A percentile compares a stretch with the other conserved stretches of the same genome.
Conservation (phyloP, 257 asterid genomes). For the Petrea volubilis region DNA sequence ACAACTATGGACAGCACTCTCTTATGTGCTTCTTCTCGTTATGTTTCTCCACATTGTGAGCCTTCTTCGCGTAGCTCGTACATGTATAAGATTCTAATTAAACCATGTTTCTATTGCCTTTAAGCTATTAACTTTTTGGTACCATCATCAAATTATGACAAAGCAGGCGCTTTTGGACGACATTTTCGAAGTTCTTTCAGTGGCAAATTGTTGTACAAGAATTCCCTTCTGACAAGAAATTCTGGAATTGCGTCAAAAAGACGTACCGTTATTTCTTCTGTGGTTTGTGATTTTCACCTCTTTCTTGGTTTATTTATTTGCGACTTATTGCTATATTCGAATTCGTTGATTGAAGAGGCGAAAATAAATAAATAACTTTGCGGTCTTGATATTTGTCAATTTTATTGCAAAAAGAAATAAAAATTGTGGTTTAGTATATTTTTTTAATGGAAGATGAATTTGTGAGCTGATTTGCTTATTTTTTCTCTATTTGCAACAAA, state of each 20-base stretch:
- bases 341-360: not conserved
- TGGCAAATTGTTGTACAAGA: slow-evolving; percentile 35
- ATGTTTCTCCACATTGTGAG: slow-evolving; percentile 47
- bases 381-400: not conserved
- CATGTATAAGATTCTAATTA: not conserved
- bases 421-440: not conserved
- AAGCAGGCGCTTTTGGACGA: slow-evolving; percentile 27
- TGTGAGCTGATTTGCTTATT: too few species aligned
- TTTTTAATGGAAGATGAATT: too few species aligned
- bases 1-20: slow-evolving; percentile 53
- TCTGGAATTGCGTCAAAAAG: slow-evolving; percentile 26
- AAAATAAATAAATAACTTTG: not conserved
- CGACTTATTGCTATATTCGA: not conserved
- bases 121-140: not conserved
- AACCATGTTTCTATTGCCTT: not conserved
- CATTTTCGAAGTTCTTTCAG: slow-evolving; percentile 40
- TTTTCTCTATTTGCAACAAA: too few species aligned
- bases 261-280: slow-evolving; percentile 46
- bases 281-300: slow-evolving; percentile 40
- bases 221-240: slow-evolving; percentile 27
- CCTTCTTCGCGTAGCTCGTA: not conserved
- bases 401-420: too few species aligned
- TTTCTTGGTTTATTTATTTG: not conserved
- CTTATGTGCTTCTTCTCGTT: slow-evolving; percentile 50
- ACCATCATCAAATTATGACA: slow-evolving; percentile 39